Base-by-base conservation (phyloP, 1,139 yeast genomes). In the Magnusiomyces sp. region DNA sequence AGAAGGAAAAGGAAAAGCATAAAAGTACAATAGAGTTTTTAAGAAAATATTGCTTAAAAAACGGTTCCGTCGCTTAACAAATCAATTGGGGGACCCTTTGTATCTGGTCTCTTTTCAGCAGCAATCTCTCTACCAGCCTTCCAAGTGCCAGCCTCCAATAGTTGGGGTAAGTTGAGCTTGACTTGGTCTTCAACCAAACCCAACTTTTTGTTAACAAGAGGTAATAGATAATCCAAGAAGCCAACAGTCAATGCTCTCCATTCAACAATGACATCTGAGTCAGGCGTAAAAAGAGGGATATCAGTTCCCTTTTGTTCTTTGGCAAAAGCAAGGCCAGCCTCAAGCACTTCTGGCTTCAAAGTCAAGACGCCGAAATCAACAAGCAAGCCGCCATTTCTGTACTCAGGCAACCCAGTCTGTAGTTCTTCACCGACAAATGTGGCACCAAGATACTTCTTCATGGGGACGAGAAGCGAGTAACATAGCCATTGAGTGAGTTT, bases 121-220 rank as follows among this genome's bases (percentile, higher is more conserved):
- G 83, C 83, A 48, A 77, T 73, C 50, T 73, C 74, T 47, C 83
- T 65, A 1, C 83, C 83, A 2, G 81, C 76, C 56, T 75, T 75
- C 84, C 83, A 79, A 37, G 79, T 72, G 0, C 84, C 84, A 1
- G 83, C 83, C 56, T 79, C 84, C 46, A 79, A 74, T 46, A 79
- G 61, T 59, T 79, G 83, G 1, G 83, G 79, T 43, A 79, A 60
- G 7, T 65, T 57, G 45, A 79, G 58, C 2, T 62, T 64, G 14
- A 45, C 32, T n/a, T n/a, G n/a, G n/a, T n/a, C n/a, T n/a, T n/a
- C n/a, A n/a, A n/a, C n/a, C n/a, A n/a, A n/a, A 10, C 50, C 52
- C 49, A 77, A 58, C 45, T 66, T 63, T 38, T 69, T 63, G 54
- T 79, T 78, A 40, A 79, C 74, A 46, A 71, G 53, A 9, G 76